Evolutionary conservation across 306 rosid genomes (phyloP).

Genomic region (Dryas drummondii): DNA sequence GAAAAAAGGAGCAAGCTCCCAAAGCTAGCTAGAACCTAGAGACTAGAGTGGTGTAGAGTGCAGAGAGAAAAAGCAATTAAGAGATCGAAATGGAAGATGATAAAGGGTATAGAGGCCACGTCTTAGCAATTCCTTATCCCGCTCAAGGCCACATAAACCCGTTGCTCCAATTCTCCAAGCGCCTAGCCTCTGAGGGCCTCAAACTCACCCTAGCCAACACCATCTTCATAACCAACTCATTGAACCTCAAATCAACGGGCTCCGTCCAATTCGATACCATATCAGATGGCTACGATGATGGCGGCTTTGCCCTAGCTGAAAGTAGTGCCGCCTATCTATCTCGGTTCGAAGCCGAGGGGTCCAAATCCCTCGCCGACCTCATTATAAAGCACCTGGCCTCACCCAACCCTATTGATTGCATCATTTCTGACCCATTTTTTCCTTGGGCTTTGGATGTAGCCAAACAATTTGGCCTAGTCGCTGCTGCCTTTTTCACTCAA

Average conservation of each 20-base stretch:
- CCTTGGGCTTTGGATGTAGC: slow-evolving; percentile 57
- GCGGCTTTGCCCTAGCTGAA: slow-evolving; percentile 43
- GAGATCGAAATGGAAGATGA: neutral
- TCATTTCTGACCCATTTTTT: slow-evolving; percentile 50
- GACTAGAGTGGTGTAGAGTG: no score
- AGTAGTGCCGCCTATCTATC: slow-evolving; percentile 38
- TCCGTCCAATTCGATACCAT: slow-evolving; percentile 49
- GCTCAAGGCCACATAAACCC: slow-evolving; percentile 30
- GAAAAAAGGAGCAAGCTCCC: no score
- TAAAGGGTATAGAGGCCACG: slow-evolving; percentile 1
- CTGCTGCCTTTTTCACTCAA: slow-evolving; percentile 60
- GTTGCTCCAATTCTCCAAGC: slow-evolving; percentile 28
- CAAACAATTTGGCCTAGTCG: slow-evolving; percentile 42
- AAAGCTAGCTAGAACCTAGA: no score
- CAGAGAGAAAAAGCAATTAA: no score
- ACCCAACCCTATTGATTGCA: slow-evolving; percentile 35
- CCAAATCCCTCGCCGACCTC: slow-evolving; percentile 42
- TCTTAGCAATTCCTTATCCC: slow-evolving; percentile 18
- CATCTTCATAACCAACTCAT: slow-evolving; percentile 44
- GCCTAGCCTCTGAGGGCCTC: slow-evolving; percentile 28
- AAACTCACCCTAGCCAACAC: slow-evolving; percentile 51
- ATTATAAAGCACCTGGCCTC: slow-evolving; percentile 34
- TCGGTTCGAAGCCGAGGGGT: slow-evolving; percentile 39
- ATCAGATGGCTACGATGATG: slow-evolving; percentile 66
- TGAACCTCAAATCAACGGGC: slow-evolving; percentile 26